These are phyloP conservation scores for Trichodelitschia bisporula DNA, from an alignment of 495 filamentous ascomycete species.

Conservation along the genomic window DNA sequence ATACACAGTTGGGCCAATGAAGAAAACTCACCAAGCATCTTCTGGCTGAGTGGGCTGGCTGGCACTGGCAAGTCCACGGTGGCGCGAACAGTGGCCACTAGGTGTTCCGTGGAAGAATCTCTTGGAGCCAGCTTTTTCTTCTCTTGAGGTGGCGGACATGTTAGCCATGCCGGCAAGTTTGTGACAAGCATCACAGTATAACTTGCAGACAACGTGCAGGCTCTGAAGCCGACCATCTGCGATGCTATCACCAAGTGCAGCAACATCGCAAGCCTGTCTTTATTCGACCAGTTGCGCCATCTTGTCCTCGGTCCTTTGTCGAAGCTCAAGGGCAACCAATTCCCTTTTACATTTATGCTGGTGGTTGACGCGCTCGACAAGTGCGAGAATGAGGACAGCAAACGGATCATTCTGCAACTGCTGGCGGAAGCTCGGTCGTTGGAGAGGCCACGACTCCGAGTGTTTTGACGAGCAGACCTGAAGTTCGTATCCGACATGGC, in stretches of 20 bases:
- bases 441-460: background rate
- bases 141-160: conserved; percentile 14
- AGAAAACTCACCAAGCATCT: conserved; percentile 6
- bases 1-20: conserved; percentile 9
- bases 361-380: conserved; percentile 10
- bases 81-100: conserved; percentile 7
- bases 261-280: conserved; percentile 7
- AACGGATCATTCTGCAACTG: conserved; percentile 8
- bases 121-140: conserved; percentile 6
- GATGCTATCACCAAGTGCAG: conserved; percentile 16
- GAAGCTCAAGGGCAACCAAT: background rate
- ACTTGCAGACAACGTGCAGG: conserved; percentile 13
- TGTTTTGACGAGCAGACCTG: conserved; percentile 6
- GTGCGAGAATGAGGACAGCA: conserved; percentile 8
- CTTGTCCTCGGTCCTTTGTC: conserved; percentile 19
- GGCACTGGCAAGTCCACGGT: conserved; percentile 12
- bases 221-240: conserved; percentile 12
- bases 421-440: conserved; percentile 6
- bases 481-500: conserved; percentile 9
- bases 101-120: background rate
- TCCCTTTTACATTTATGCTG: conserved; percentile 1
- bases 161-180: conserved; percentile 17
- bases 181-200: conserved; percentile 23
- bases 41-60: conserved; percentile 14
- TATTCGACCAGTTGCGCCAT: conserved; percentile 23